phyloP scores from a whole-genome alignment of 805 yeast species.

The Pichia eremophila region DNA sequence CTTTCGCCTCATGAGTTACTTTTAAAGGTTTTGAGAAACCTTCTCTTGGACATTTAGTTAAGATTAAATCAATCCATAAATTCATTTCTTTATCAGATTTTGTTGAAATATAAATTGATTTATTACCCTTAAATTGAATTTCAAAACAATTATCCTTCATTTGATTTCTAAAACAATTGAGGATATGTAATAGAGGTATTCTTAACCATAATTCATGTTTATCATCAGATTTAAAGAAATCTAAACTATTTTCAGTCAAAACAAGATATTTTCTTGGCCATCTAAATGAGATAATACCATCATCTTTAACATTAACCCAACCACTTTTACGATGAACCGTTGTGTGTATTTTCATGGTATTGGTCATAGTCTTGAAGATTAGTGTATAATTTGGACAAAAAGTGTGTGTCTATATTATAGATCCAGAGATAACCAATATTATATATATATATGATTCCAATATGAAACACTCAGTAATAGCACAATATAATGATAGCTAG shows the following conservation, averaged over 20 bases:
- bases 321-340: slow-evolving; percentile 44
- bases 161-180: slow-evolving; percentile 58
- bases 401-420: too few species aligned
- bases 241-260: slow-evolving; percentile 63
- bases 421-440: too few species aligned
- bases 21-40: slow-evolving; percentile 86
- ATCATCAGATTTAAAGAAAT: slow-evolving; percentile 62
- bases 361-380: too few species aligned
- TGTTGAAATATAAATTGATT: slow-evolving; percentile 64
- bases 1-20: slow-evolving; percentile 89
- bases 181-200: slow-evolving; percentile 49
- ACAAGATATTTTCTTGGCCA: slow-evolving; percentile 89
- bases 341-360: slow-evolving; percentile 21
- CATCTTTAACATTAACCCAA: slow-evolving; percentile 90
- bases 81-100: slow-evolving; percentile 73
- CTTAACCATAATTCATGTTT: slow-evolving; percentile 39
- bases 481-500: too few species aligned
- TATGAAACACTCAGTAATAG: too few species aligned
- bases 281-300: slow-evolving; percentile 77
- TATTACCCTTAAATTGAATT: slow-evolving; percentile 47
- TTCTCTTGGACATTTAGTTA: slow-evolving; percentile 57
- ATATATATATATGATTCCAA: too few species aligned
- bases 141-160: slow-evolving; percentile 77
- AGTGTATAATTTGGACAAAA: too few species aligned
- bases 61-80: slow-evolving; percentile 86